A percentile compares a stretch with the other conserved stretches of the same genome.
These are phyloP conservation scores for Cardamine resedifolia DNA, from an alignment of 345 rosid genomes.

Conservation along the genomic window DNA sequence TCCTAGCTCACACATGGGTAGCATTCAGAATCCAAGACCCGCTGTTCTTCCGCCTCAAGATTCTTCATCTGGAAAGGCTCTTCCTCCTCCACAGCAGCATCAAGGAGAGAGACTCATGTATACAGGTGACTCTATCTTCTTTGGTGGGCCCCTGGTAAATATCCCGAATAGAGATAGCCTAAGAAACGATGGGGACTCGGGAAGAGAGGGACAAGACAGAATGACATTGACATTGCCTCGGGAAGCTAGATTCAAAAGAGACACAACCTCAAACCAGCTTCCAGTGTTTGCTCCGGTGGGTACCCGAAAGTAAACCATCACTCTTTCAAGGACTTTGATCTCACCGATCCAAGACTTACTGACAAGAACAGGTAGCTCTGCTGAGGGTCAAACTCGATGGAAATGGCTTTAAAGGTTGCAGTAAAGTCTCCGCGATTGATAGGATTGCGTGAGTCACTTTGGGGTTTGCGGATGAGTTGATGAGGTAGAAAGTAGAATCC, in stretches of 20 bases:
- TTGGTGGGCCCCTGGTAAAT: constrained; percentile 85
- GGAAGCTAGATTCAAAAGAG: constrained; percentile 84
- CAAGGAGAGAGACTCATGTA: constrained; percentile 75
- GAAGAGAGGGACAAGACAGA: constrained; percentile 65
- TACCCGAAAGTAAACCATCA: constrained; percentile 44
- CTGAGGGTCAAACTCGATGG: constrained; percentile 4
- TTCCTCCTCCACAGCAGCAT: constrained; percentile 41
- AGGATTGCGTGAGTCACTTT: not conserved
- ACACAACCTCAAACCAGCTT: constrained; percentile 82
- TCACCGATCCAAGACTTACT: not conserved
- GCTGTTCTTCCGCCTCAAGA: constrained; percentile 46
- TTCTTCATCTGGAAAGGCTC: constrained; percentile 49
- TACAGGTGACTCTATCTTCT: constrained; percentile 94
- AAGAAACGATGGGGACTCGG: constrained; percentile 54
- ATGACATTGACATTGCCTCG: constrained; percentile 58
- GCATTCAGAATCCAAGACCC: constrained; percentile 46
- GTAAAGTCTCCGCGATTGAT: constrained; percentile 2
- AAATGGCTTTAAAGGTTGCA: constrained; percentile 3
- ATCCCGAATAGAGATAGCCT: constrained; percentile 55
- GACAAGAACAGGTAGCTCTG: not conserved
- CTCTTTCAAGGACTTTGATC: not conserved
- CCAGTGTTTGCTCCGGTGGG: constrained; percentile 87
- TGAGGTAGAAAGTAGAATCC: constrained; percentile 30
- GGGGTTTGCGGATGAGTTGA: constrained; percentile 9
- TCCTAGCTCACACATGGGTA: constrained; percentile 36